A percentile compares a stretch with the other conserved stretches of the same genome.
Conservation (phyloP, 2,329 filamentous ascomycete genomes). For the Thielaviopsis ethacetica region DNA sequence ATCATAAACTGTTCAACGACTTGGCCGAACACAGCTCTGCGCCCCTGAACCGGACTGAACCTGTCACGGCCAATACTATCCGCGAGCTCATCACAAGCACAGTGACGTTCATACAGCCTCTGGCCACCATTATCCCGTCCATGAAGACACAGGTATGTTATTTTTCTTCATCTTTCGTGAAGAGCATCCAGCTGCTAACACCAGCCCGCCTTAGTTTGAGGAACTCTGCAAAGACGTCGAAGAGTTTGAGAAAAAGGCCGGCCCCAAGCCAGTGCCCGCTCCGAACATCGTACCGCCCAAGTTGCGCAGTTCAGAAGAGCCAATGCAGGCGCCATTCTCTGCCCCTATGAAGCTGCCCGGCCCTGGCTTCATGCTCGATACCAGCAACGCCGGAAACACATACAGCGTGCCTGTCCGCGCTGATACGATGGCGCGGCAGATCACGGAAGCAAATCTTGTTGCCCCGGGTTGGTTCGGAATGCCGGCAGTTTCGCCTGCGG, state of each 20-base stretch:
- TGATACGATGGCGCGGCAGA: neutral
- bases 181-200: neutral
- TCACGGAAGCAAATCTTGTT: neutral
- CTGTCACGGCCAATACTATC: constrained; percentile 20
- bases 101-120: constrained; percentile 20
- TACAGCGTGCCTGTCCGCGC: constrained; percentile 1
- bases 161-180: neutral
- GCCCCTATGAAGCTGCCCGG: neutral
- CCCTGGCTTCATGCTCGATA: constrained; percentile 1
- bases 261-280: neutral
- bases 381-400: constrained; percentile 7
- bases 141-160: constrained; percentile 12
- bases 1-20: constrained; percentile 21
- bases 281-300: neutral
- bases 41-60: constrained; percentile 20
- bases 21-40: constrained; percentile 22
- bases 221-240: constrained; percentile 3
- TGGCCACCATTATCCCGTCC: constrained; percentile 16
- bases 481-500: neutral
- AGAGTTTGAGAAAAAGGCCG: constrained; percentile 1
- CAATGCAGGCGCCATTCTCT: neutral
- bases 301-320: neutral
- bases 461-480: neutral
- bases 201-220: neutral
- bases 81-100: constrained; percentile 20